These are phyloP conservation scores for Drosera spatulata DNA, from an alignment of 179 eudicot species.

Conservation along the genomic window DNA sequence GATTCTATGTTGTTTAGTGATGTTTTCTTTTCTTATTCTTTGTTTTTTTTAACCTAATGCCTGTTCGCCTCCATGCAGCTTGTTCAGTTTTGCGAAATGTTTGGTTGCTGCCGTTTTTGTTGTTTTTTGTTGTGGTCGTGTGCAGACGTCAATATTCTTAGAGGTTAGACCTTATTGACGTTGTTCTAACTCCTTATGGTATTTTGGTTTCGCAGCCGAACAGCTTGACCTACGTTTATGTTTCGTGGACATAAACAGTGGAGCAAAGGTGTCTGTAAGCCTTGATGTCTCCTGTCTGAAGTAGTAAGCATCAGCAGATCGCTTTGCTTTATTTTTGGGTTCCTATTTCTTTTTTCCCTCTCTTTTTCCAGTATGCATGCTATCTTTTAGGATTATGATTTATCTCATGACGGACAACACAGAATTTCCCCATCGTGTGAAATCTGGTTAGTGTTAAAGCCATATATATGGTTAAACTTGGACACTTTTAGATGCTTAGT, in stretches of 20 bases:
- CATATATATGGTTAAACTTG: too few species aligned
- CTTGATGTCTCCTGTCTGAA: constrained; percentile 64
- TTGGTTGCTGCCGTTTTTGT: too few species aligned
- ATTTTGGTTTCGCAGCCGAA: constrained; percentile 43
- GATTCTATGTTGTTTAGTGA: background rate
- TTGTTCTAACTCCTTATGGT: background rate
- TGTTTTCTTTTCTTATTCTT: too few species aligned
- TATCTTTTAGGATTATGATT: background rate
- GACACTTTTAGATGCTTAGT: too few species aligned
- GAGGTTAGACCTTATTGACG: background rate
- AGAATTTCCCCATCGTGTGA: too few species aligned
- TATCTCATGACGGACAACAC: too few species aligned
- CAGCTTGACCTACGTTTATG: constrained; percentile 56
- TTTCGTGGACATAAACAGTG: constrained; percentile 41
- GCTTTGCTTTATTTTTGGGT: background rate
- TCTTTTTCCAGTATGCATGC: background rate
- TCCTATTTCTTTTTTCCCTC: background rate
- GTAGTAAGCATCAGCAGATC: constrained; percentile 21
- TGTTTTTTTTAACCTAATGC: background rate
- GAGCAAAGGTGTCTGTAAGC: constrained; percentile 38
- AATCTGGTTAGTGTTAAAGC: too few species aligned
- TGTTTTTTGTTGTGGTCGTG: too few species aligned
- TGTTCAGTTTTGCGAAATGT: too few species aligned
- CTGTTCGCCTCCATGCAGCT: too few species aligned
- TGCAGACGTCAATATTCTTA: too few species aligned